Base-by-base conservation (phyloP, 495 filamentous ascomycete genomes). In the Penicillium crystallinum region DNA sequence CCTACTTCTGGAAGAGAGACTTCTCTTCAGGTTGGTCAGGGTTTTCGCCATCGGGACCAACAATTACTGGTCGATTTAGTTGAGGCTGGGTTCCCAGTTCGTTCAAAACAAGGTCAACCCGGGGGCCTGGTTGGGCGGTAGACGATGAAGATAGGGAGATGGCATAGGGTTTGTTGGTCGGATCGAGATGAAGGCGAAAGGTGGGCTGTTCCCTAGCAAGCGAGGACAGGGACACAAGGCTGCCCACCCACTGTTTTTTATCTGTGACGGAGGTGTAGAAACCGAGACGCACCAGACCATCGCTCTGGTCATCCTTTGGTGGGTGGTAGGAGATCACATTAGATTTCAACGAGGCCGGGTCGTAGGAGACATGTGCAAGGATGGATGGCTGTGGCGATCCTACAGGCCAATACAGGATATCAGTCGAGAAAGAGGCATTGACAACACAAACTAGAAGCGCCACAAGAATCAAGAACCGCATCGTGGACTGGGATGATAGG, bases 1-100 rank as follows among this genome's bases (percentile, higher is more conserved):
- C 73, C 59, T 62, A 75, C 74, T 72, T 77, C 41, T 77, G 74
- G n/a, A 77, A 59, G 33, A 77, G 61, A 3, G 64, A 69, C 56
- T 77, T 77, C 54, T 76, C 72, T 25, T 53, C 53, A 7, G 63
- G 60, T 39, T 70, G 66, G 22, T 71, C 69, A 4, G 70, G 44
- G 38, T 57, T 63, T 42, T 55, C 56, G 8, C 74, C 73, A 58
- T 73, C 72, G 8, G 69, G 70, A 10, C 66, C 48, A 22, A 77
- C 53, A 12, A 76, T 58, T 15, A 77, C 53, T 9, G 73, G 73
- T 15, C 68, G 69, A 53, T 77, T 76, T 10, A 77, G 54, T 30
- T 69, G 65, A 12, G 74, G 71, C 30, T 64, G 61, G 7, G 65
- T 58, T 15, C 73, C 74, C 14, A 56, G 19, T 39, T 62, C 50